A percentile compares a stretch with the other conserved stretches of the same genome.
These are phyloP conservation scores for Kodamaea alishanica DNA, from an alignment of 1,139 yeast genomes.

Conservation along the genomic window DNA sequence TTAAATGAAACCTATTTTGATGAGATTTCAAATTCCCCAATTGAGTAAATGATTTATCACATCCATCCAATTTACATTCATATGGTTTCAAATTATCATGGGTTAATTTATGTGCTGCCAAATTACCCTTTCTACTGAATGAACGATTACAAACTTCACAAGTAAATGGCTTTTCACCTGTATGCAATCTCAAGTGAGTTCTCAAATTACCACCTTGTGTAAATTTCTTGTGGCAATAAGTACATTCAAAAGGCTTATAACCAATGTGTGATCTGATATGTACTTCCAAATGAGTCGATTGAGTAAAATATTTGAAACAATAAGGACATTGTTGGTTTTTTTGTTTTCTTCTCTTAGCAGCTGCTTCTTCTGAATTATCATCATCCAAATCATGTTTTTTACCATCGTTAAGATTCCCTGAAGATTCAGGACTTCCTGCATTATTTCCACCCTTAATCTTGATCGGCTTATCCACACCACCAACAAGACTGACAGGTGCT, in stretches of 20 bases:
- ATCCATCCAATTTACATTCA: slow-evolving; percentile 73
- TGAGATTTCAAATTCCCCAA: slow-evolving; percentile 91
- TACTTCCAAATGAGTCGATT: slow-evolving; percentile 73
- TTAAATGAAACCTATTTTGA: slow-evolving; percentile 82
- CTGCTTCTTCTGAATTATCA: slow-evolving; percentile 17
- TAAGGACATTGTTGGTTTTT: slow-evolving; percentile 67
- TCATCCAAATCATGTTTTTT: slow-evolving; percentile 22
- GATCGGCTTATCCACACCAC: slow-evolving; percentile 73
- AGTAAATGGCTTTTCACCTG: slow-evolving; percentile 85
- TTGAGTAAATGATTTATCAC: slow-evolving; percentile 86
- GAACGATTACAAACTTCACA: slow-evolving; percentile 71
- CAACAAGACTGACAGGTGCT: slow-evolving; percentile 64
- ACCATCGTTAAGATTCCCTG: background rate
- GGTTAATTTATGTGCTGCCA: slow-evolving; percentile 80
- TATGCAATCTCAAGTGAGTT: slow-evolving; percentile 82
- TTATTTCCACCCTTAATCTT: slow-evolving; percentile 20
- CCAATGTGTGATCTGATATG: slow-evolving; percentile 79
- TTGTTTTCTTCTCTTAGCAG: slow-evolving; percentile 31
- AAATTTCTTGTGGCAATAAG: slow-evolving; percentile 73
- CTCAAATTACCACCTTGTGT: slow-evolving; percentile 91
- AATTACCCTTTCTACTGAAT: slow-evolving; percentile 85
- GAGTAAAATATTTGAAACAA: slow-evolving; percentile 67
- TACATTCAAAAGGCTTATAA: slow-evolving; percentile 74
- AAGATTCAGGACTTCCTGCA: background rate
- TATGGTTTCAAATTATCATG: slow-evolving; percentile 79